Conservation (phyloP, 768 basidiomycete genomes). For the Pleurotus eryngii region DNA sequence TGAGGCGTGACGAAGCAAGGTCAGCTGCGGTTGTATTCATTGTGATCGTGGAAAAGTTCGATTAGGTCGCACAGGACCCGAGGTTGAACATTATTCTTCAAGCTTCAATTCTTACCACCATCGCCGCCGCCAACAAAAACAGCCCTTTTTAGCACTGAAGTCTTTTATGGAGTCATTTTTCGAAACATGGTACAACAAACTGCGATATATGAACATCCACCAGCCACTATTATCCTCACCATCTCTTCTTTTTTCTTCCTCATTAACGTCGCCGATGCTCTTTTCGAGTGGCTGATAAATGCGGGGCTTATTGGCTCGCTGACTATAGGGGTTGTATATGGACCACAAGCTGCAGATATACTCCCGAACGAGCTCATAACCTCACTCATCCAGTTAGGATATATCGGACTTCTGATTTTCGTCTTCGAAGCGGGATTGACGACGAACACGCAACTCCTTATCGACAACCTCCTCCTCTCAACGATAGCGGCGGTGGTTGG, state of each 20-base stretch:
- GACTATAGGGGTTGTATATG: conserved; percentile 53
- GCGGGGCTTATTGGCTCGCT: conserved; percentile 51
- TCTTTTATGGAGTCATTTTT: neutral
- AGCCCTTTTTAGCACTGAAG: no score
- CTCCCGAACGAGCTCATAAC: conserved; percentile 35
- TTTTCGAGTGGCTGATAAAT: conserved; percentile 37
- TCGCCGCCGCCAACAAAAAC: no score
- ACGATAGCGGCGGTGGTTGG: conserved; percentile 48
- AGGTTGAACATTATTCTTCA: no score
- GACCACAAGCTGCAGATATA: conserved; percentile 46
- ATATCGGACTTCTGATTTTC: conserved; percentile 45
- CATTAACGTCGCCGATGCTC: conserved; percentile 42
- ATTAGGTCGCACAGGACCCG: no score
- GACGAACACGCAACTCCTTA: conserved; percentile 42
- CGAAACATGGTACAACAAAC: neutral
- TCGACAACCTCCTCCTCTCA: conserved; percentile 46
- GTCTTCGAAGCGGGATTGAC: conserved; percentile 60
- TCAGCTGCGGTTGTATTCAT: no score
- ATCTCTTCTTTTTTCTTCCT: conserved; percentile 54
- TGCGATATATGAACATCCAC: conserved; percentile 24
- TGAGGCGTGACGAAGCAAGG: neutral
- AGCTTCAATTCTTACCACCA: no score
- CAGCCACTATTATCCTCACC: conserved; percentile 38
- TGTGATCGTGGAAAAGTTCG: no score
- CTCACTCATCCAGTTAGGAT: conserved; percentile 41